Base-by-base conservation (phyloP, 192 early-diverging fungal species). In the Umbelopsis ramanniana region DNA sequence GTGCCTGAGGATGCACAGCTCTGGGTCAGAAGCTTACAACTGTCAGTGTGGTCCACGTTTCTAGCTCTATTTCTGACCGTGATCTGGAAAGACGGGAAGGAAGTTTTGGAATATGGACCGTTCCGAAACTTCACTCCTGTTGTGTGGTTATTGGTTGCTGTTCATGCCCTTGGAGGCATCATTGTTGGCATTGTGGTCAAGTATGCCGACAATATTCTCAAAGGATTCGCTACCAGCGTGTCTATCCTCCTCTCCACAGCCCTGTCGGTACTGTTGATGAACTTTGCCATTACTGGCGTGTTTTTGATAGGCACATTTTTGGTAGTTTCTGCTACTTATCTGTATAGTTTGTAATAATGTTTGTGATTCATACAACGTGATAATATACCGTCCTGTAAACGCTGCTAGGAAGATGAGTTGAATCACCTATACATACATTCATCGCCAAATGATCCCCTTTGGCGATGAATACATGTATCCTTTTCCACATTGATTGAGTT, bases 181-280 rank as follows among this genome's bases (percentile, higher is more conserved):
- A 89, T 98, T 69, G 97, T 97, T 4, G 95, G 95, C 0, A 75
- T 98, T 1, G 96, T 98, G 1, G 96, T 98, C 33, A 95, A 96
- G 78, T 98, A 94, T 76, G 96, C 97, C 0, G 96, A 98, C 77
- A 98, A 98, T 75, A 98, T 98, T 68, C 81, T 98, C 21, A 98
- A 98, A 76, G 95, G 97, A 19, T 98, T 98, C 85, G 95, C 97
- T 8, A 97, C 96, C 9, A 95, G 94, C 53, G 88, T 98, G 48
- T 94, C 95, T 38, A 97, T 98, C 67, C 91, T 98, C 53, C 82
- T 98, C 46, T 96, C 95, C 4, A 93, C 90, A 52, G 67, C 94
- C 52, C 88, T 89, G 4, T 96, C 93, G 26, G 85, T 95, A n/a
- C 91, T 85, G 46, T 67, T 96, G 11, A 97, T 98, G 80, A 86